Evolutionary conservation across 2,329 filamentous ascomycete species (phyloP).

Genomic region (Alternaria postmessia): DNA sequence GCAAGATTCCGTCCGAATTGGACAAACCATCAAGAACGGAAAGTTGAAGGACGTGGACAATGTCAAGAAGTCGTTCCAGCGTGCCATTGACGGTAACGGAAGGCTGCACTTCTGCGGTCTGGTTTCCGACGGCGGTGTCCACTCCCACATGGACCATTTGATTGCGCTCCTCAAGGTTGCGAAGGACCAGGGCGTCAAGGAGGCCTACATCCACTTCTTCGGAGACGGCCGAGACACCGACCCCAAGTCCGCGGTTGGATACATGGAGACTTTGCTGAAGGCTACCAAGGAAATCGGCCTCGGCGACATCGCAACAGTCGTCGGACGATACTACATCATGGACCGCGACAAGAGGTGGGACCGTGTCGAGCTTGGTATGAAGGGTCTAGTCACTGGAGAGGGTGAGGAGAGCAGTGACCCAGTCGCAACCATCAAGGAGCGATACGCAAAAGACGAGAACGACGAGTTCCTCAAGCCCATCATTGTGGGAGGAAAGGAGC

Average conservation of each 20-base stretch:
- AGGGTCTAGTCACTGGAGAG: slow-evolving; percentile 84
- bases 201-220: slow-evolving; percentile 99
- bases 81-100: slow-evolving; percentile 86
- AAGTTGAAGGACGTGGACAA: slow-evolving; percentile 79
- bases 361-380: slow-evolving; percentile 86
- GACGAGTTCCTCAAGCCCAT: slow-evolving; percentile 99
- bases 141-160: slow-evolving; percentile 94
- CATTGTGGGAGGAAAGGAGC: slow-evolving; percentile 86
- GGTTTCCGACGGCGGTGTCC: slow-evolving; percentile 94
- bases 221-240: slow-evolving; percentile 97
- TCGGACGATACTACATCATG: slow-evolving; percentile 98
- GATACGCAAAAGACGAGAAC: slow-evolving; percentile 86
- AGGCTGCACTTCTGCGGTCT: slow-evolving; percentile 91
- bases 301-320: slow-evolving; percentile 89
- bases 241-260: slow-evolving; percentile 88
- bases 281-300: slow-evolving; percentile 83
- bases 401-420: slow-evolving; percentile 87
- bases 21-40: slow-evolving; percentile 86
- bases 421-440: slow-evolving; percentile 83
- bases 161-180: slow-evolving; percentile 87
- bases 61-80: slow-evolving; percentile 78
- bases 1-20: slow-evolving; percentile 95
- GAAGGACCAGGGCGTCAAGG: slow-evolving; percentile 83
- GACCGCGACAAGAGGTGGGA: slow-evolving; percentile 99
- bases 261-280: slow-evolving; percentile 85